Percentiles rank a stretch among this genome's conserved stretches.
phyloP scores from a whole-genome alignment of 371 early-diverging fungal genomes.

The Dichotomocladium elegans region DNA sequence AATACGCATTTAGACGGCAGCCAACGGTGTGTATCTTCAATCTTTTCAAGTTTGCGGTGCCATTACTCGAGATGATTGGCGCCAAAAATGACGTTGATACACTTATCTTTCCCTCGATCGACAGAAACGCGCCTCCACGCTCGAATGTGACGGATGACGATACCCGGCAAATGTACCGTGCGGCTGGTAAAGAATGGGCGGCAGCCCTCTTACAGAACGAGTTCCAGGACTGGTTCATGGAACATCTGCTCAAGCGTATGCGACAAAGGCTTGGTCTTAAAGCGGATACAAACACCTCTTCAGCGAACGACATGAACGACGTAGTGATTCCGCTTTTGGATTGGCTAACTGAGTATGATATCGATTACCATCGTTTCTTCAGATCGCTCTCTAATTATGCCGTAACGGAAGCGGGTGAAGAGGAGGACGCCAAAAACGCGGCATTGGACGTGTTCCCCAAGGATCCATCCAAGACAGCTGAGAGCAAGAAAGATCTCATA shows the following conservation, averaged over 20 bases:
- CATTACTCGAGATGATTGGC: conserved; percentile 68
- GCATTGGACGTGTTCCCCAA: conserved; percentile 32
- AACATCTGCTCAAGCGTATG: conserved; percentile 52
- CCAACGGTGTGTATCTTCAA: conserved; percentile 86
- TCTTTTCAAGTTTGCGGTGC: conserved; percentile 64
- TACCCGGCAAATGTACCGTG: conserved; percentile 19
- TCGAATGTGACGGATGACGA: conserved; percentile 17
- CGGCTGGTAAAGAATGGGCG: conserved; percentile 42
- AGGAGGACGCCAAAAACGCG: conserved; percentile 30
- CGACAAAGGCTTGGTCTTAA: conserved; percentile 50
- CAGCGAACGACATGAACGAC: conserved; percentile 44
- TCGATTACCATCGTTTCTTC: conserved; percentile 78
- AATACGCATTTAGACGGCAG: conserved; percentile 81
- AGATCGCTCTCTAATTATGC: conserved; percentile 49
- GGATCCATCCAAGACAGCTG: conserved; percentile 8
- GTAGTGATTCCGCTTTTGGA: conserved; percentile 69
- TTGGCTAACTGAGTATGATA: conserved; percentile 51
- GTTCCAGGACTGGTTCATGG: conserved; percentile 50
- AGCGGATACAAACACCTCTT: background rate
- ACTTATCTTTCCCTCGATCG: too few species aligned
- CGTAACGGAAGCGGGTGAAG: conserved; percentile 32
- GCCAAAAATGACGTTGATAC: conserved; percentile 44
- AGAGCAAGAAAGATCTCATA: conserved; percentile 22
- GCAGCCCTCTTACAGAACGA: conserved; percentile 43
- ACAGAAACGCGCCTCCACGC: too few species aligned